Conservation (phyloP, 2,329 filamentous ascomycete genomes). For the Colletotrichum ledebouriae region DNA sequence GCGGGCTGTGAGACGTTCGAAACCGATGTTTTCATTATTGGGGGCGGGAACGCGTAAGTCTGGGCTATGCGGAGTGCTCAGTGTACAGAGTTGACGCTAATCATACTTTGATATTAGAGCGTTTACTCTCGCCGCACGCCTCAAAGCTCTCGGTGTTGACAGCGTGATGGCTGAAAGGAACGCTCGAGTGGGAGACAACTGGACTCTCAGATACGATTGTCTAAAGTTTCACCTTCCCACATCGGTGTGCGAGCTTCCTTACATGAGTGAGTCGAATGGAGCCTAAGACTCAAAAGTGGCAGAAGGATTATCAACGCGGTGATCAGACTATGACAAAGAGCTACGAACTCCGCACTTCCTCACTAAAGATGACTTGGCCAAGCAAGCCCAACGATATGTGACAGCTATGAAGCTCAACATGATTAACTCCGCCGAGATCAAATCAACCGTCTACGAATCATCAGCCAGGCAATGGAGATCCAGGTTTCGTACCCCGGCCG, state of each 20-base stretch:
- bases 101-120: slow-evolving; percentile 40
- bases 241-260: slow-evolving; percentile 52
- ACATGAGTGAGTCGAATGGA: slow-evolving; percentile 45
- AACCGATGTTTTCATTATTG: slow-evolving; percentile 53
- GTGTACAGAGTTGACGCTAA: not conserved
- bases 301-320: not conserved
- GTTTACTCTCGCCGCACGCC: slow-evolving; percentile 50
- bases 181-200: slow-evolving; percentile 54
- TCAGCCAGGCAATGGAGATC: slow-evolving; percentile 46
- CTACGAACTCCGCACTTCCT: slow-evolving; percentile 43
- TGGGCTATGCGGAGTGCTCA: too few species aligned
- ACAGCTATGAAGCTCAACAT: slow-evolving; percentile 48
- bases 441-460: slow-evolving; percentile 47
- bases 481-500: slow-evolving; percentile 43
- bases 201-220: slow-evolving; percentile 54
- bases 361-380: slow-evolving; percentile 45
- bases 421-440: slow-evolving; percentile 48
- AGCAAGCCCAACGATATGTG: slow-evolving; percentile 47
- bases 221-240: slow-evolving; percentile 55
- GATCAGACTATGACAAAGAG: slow-evolving; percentile 1
- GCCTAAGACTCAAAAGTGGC: too few species aligned
- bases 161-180: slow-evolving; percentile 53
- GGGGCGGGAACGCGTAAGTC: slow-evolving; percentile 51
- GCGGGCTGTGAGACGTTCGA: slow-evolving; percentile 43
- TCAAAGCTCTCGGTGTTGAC: slow-evolving; percentile 54